Base-by-base conservation (phyloP, 208 protist species). In the Endotrypanum monterogeii region DNA sequence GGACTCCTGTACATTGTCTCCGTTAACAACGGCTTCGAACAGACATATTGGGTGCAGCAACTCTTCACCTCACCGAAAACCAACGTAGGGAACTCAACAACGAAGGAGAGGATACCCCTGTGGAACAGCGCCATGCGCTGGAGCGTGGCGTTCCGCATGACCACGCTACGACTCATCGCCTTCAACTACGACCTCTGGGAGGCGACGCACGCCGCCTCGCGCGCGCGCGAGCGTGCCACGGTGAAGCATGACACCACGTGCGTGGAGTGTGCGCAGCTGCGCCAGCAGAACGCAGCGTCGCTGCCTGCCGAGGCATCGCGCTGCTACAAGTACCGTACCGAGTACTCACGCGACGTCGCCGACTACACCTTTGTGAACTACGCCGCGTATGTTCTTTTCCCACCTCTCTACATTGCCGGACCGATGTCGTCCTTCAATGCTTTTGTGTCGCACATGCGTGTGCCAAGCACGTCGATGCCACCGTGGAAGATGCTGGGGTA, bases 351-450 rank as follows among this genome's bases (percentile, higher is more conserved):
- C 0, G 41, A 67, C 12, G n/a, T 73, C n/a, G 58, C 68, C 3
- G 82, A 94, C 70, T 98, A 89, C 74, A 86, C 52, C 5, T 54
- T 98, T 2, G 4, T 68, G 4, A 50, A 79, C 37, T 98, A 90
- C 70, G 39, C 98, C 7, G 89, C 75, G 20, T 98, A 98, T 63
- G 58, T 97, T 2, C 88, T 91, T 41, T 98, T 97, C 80, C 79
- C 83, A 2, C 94, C 96, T 16, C 80, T 98, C 7, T 98, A 89
- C 71, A 83, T 98, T 39, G 94, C 90, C 0, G 96, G 96, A 1
- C 96, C 96, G 14, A 86, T 98, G 9, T 78, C 71, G 28, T 83
- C 90, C 52, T 98, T 93, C 78, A 97, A 97, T 73, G 93, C 90
- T 12, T 98, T 93, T 61, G 76, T 94, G 2, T 93, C 90, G 5